Base-by-base conservation (phyloP, 2,329 filamentous ascomycete genomes). In the Anthostomella pinea region DNA sequence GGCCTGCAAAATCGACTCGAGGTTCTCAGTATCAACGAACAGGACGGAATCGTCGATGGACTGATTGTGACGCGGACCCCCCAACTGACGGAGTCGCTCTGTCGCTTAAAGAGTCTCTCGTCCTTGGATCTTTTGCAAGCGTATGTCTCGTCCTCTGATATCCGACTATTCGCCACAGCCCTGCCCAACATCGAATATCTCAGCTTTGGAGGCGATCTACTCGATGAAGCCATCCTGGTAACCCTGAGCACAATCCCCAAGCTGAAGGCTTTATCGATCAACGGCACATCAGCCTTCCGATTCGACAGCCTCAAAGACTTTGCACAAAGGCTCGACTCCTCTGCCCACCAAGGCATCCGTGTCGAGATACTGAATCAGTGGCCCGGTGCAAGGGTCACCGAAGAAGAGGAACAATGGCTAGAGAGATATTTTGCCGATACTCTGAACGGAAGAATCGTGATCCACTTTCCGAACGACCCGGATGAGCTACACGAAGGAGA, bases 241-340 rank as follows among this genome's bases (percentile, higher is more conserved):
- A 40, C 45, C 0, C 39, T 69, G 1, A 35, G 49, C 7, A 35
- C 14, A 2, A 60, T 82, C 27, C 54, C 55, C 3, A 64, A 70
- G 20, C 59, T 85, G 22, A 71, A 69, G 29, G 64, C 59, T 4
- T 60, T 84, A 6, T 69, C 67, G 4, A 70, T 83, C 26, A 69
- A 67, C 23, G 76, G 73, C 3, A 59, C 72, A 3, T 79, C 79
- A 0, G 57, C 58, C 2, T 82, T 85, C 53, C 75, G 73, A 0
- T 60, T 61, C 3, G 55, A 66, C 4, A 74, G 72, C 2, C 64
- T 84, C 2, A 52, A 59, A n/a, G 30, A 49, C 0, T 73, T 70
- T 38, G 59, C 72, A 19, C 45, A 53, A 6, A 52, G 38, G 3
- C 55, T 75, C 6, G 50, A 54, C n/a, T 43, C 45, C 3, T 39